A percentile compares a stretch with the other conserved stretches of the same genome.
These are phyloP conservation scores for Phytophthora melonis DNA, from an alignment of 352 stramenopile genomes.

Conservation along the genomic window DNA sequence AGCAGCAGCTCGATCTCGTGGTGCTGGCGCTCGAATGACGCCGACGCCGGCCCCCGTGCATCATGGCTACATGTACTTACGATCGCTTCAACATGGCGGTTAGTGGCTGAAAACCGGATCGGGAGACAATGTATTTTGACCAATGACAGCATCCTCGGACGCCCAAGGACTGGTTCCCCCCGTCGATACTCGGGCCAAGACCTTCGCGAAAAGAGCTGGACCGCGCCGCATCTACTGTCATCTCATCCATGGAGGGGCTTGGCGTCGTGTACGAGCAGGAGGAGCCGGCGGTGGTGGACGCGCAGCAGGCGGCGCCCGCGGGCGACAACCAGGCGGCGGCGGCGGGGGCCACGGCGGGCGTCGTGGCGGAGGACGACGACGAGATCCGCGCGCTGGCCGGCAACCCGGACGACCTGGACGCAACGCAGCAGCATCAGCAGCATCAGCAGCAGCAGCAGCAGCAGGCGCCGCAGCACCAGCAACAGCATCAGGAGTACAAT, in stretches of 20 bases:
- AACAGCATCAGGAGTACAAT: constrained; percentile 28
- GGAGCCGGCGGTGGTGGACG: constrained; percentile 48
- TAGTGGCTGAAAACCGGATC: no score
- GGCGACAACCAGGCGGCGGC: constrained; percentile 12
- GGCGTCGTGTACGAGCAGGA: constrained; percentile 85
- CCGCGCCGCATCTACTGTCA: constrained; percentile 4
- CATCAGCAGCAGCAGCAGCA: constrained; percentile 17
- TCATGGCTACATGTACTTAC: neutral
- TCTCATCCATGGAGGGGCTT: constrained; percentile 66
- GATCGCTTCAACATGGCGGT: no score
- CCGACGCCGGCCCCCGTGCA: no score
- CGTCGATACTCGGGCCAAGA: neutral
- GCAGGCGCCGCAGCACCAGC: constrained; percentile 32
- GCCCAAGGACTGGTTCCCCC: neutral
- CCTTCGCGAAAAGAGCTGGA: constrained; percentile 31
- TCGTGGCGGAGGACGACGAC: constrained; percentile 67
- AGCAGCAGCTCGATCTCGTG: constrained; percentile 57
- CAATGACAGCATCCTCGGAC: neutral
- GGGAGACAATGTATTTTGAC: neutral
- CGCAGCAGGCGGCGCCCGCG: constrained; percentile 17
- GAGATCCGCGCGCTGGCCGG: constrained; percentile 70
- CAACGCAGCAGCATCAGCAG: constrained; percentile 28
- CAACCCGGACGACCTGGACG: constrained; percentile 61
- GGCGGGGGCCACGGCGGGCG: neutral
- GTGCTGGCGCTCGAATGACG: constrained; percentile 59